A percentile compares a stretch with the other conserved stretches of the same genome.
Conservation (phyloP, 1,139 yeast species). For the Geotrichum fermentans region DNA sequence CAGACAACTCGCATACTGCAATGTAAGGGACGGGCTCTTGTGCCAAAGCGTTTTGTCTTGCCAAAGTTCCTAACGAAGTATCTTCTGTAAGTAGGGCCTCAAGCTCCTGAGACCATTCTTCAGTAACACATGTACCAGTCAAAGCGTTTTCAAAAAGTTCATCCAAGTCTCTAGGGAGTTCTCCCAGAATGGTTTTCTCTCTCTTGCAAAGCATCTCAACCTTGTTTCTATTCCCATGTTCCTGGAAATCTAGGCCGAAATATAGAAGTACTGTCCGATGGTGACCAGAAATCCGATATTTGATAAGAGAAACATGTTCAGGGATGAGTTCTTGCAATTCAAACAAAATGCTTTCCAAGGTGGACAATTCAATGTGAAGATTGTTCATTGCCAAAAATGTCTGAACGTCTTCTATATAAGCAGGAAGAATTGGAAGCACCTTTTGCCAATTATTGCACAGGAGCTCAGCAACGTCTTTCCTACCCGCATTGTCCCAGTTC, state of each 20-base stretch:
- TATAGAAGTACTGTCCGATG: constrained; percentile 8
- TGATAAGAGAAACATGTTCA: constrained; percentile 9
- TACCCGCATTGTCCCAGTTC: neutral
- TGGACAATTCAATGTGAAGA: neutral
- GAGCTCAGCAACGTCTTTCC: neutral
- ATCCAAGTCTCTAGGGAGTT: neutral
- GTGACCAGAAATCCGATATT: neutral
- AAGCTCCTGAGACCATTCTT: neutral
- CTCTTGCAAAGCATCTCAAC: neutral
- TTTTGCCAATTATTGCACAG: constrained; percentile 9
- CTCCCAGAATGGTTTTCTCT: neutral
- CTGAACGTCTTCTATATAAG: constrained; percentile 7
- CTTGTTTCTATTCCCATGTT: neutral
- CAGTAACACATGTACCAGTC: constrained; percentile 1
- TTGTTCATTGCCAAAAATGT: neutral
- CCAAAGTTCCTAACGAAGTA: constrained; percentile 6
- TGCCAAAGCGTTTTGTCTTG: constrained; percentile 7
- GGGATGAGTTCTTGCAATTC: constrained; percentile 9
- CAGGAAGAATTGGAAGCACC: constrained; percentile 10
- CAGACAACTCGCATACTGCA: constrained; percentile 12
- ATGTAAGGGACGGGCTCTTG: constrained; percentile 15
- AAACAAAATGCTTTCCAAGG: constrained; percentile 1
- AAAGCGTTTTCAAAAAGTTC: neutral
- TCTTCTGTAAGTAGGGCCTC: constrained; percentile 3
- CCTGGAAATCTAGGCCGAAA: constrained; percentile 11